Base-by-base conservation (phyloP, 306 rosid species). In the Vigna trinervia region DNA sequence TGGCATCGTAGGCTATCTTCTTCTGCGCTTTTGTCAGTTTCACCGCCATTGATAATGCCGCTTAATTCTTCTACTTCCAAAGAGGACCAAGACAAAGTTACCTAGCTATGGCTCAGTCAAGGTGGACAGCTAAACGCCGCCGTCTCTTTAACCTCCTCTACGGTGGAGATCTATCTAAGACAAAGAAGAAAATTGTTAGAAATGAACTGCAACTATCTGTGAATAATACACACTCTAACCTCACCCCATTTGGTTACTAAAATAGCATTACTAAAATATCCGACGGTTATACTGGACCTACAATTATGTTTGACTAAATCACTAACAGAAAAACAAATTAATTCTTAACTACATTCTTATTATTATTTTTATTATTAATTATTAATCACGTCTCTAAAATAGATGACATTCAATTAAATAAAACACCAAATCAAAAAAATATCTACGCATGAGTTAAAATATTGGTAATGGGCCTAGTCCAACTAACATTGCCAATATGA, bases 61-160 rank as follows among this genome's bases (percentile, higher is more conserved):
- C 0, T 45, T 12, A 45, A 13, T 10, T 47, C 34, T 61, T 46
- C 17, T 3, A 0, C 0, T 1, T 17, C 26, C 5, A 1, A 17
- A 41, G 87, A 89, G 94, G 92, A 84, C 95, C 94, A 80, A 86
- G 97, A 88, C 87, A 8, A 41, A 41, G 46, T 41, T 7, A 39
- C 11, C 45, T 39, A 1, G 45, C 78, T 4, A 2, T 0, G 30
- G 78, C 81, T 88, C 20, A 2, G 87, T 85, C 93, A 90, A 87
- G 93, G 93, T 82, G 91, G 89, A 91, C 90, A 89, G 94, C 91
- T 0, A 62, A 43, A 23, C 66, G 41, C 0, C 2, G 90, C 92
- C 80, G 90, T 87, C 90, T 32, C 97, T 87, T 92, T 88, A 89
- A 84, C 95, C 95, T 75, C 82, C 34, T 43, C 54, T 39, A 1